These are phyloP conservation scores for Crepidotus variabilis DNA, from an alignment of 768 basidiomycete genomes.

Conservation along the genomic window DNA sequence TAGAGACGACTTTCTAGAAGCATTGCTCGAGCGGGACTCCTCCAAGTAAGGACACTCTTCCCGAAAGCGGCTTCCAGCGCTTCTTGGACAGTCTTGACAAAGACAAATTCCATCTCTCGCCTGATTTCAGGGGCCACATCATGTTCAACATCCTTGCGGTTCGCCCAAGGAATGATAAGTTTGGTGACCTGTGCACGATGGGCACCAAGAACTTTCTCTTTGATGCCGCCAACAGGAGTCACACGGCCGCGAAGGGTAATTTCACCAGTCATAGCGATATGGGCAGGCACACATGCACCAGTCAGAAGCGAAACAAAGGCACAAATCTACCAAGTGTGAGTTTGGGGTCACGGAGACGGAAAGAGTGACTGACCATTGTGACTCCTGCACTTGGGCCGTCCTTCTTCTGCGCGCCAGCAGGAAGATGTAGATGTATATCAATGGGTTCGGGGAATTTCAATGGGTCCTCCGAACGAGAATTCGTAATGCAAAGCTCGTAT, in stretches of 20 bases:
- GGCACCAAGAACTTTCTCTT: slow-evolving; percentile 88
- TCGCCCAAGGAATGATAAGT: slow-evolving; percentile 81
- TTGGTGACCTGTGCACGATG: slow-evolving; percentile 83
- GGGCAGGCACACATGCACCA: slow-evolving; percentile 65
- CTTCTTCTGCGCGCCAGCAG: slow-evolving; percentile 89
- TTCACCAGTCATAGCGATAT: slow-evolving; percentile 91
- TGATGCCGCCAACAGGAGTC: slow-evolving; percentile 85
- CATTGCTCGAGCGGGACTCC: slow-evolving; percentile 25
- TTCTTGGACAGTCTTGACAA: slow-evolving; percentile 75
- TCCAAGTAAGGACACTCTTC: slow-evolving; percentile 62
- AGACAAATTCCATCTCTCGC: slow-evolving; percentile 76
- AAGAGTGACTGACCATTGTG: slow-evolving; percentile 59
- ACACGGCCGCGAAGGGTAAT: slow-evolving; percentile 83
- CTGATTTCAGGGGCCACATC: slow-evolving; percentile 75
- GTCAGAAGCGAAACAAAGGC: slow-evolving; percentile 85
- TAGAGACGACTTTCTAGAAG: slow-evolving; percentile 33
- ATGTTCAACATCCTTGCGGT: slow-evolving; percentile 83
- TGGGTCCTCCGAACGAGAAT: slow-evolving; percentile 64
- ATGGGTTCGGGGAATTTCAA: slow-evolving; percentile 68
- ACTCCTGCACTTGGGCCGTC: slow-evolving; percentile 91
- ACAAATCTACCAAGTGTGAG: slow-evolving; percentile 47
- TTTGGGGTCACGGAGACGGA: neutral
- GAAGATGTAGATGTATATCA: slow-evolving; percentile 87
- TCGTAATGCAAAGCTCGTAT: slow-evolving; percentile 75
- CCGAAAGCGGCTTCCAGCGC: slow-evolving; percentile 84